A percentile compares a stretch with the other conserved stretches of the same genome.
These are phyloP conservation scores for Pseudotsuga menziesii DNA, from an alignment of 75 land plant genomes.

Conservation along the genomic window DNA sequence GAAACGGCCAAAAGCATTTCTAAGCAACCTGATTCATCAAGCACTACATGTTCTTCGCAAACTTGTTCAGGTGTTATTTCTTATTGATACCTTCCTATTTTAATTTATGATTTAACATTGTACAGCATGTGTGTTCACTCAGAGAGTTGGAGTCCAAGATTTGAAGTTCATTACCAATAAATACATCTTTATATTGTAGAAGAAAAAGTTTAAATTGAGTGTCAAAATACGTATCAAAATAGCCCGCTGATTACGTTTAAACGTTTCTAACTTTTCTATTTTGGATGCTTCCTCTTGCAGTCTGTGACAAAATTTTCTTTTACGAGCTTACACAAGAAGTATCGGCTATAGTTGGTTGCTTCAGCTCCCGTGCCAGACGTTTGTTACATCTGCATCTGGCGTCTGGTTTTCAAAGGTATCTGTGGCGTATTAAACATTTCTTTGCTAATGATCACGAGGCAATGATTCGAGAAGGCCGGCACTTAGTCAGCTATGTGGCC, in stretches of 20 bases:
- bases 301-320: conserved; percentile 74
- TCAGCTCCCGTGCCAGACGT: conserved; percentile 53
- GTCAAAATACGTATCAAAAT: no score
- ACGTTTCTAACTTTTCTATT: no score
- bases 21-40: neutral
- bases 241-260: no score
- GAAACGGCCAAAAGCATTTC: conserved; percentile 1
- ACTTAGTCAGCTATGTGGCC: conserved; percentile 60
- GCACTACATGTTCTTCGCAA: neutral
- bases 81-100: no score
- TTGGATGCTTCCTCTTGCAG: conserved; percentile 17
- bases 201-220: no score
- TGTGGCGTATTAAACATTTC: conserved; percentile 37
- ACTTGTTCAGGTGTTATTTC: conserved; percentile 1
- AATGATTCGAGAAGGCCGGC: conserved; percentile 54
- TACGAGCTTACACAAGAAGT: conserved; percentile 62
- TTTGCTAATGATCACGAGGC: conserved; percentile 38
- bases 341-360: conserved; percentile 68
- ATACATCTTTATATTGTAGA: no score
- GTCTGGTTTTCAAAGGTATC: conserved; percentile 42
- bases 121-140: no score
- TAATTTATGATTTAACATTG: no score
- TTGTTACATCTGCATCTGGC: conserved; percentile 57
- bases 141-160: no score
- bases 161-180: no score